These are phyloP conservation scores for Paraphaeosphaeria minitans DNA, from an alignment of 2,329 filamentous ascomycete genomes.

Conservation along the genomic window DNA sequence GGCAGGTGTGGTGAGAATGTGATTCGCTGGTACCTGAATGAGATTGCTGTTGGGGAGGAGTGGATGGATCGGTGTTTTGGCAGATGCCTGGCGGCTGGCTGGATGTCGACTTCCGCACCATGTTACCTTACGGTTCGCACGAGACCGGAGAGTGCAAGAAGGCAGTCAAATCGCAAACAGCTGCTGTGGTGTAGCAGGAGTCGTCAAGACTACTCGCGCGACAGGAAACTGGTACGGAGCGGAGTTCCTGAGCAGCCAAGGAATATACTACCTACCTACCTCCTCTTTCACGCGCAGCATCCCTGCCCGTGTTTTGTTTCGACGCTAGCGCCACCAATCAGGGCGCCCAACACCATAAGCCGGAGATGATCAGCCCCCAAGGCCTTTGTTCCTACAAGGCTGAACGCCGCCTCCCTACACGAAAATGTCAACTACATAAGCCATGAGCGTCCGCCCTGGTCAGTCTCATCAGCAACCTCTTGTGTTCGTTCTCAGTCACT, in stretches of 20 bases:
- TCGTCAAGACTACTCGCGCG: not conserved
- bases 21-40: conserved; percentile 7
- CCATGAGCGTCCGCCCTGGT: conserved; percentile 1
- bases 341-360: not conserved
- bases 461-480: not conserved
- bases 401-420: not conserved
- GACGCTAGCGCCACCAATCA: conserved; percentile 7
- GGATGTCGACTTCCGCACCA: not conserved
- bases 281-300: not conserved
- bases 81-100: not conserved
- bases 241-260: conserved; percentile 1
- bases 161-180: not conserved
- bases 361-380: conserved; percentile 5
- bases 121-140: not conserved
- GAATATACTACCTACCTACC: not conserved
- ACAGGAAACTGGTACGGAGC: not conserved
- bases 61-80: not conserved
- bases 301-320: conserved; percentile 8
- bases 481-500: not conserved
- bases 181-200: not conserved
- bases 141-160: not conserved
- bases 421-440: not conserved
- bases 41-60: not conserved
- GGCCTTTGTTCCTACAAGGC: conserved; percentile 5
- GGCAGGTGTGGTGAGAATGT: not conserved